phyloP scores from a whole-genome alignment of 345 rosid species.

The Salix brachista region DNA sequence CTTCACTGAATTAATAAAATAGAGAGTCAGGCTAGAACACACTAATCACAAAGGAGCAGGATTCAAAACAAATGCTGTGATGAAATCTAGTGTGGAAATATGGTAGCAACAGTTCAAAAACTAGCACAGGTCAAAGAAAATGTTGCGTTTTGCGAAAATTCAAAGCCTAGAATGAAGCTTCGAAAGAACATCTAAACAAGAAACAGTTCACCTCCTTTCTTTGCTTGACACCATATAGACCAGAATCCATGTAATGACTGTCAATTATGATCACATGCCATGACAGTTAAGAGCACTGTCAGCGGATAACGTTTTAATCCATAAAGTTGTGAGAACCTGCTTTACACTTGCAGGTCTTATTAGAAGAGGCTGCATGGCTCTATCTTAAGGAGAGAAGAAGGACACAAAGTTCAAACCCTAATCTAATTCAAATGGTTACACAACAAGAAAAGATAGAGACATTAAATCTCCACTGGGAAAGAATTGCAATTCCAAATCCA shows the following conservation, averaged over 20 bases:
- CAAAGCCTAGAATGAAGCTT: not conserved
- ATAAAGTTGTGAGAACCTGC: not conserved
- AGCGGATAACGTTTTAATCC: not conserved
- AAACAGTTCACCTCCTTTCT: not conserved
- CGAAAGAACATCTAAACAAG: not conserved
- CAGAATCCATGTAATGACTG: not conserved
- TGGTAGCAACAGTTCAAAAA: not conserved
- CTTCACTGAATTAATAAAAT: not conserved
- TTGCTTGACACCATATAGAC: not conserved
- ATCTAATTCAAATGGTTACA: not conserved
- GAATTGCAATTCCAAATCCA: not conserved
- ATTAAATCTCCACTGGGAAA: not conserved
- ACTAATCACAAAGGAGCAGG: not conserved
- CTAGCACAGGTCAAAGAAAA: not conserved
- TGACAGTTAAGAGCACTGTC: not conserved
- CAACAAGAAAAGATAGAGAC: not conserved
- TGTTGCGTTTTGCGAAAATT: not conserved
- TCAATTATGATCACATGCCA: not conserved
- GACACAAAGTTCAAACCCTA: not conserved
- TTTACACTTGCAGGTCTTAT: not conserved
- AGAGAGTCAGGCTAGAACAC: not conserved
- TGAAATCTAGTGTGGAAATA: not conserved
- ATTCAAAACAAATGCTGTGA: not conserved
- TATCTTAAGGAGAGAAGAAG: not conserved
- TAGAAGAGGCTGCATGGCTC: not conserved